Evolutionary conservation across 73 alveolate genomes (phyloP), one percentile per base, ranked within the genome.

Genomic region (Paraurostyla sp.): DNA sequence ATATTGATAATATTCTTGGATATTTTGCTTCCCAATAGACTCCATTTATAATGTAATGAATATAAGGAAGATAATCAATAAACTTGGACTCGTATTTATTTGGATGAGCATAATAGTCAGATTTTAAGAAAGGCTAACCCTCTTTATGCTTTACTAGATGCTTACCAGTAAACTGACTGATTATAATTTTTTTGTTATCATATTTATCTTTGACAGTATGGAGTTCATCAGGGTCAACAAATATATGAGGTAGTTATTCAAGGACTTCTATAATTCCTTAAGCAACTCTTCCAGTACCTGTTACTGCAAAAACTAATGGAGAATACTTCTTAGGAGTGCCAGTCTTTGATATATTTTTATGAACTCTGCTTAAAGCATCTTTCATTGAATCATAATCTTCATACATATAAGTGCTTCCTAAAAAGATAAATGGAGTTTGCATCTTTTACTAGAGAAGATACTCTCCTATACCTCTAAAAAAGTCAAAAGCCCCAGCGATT

Each of bases 231-330:
- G 99, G 97, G 27, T 82, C 94, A 23, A 96, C 93, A 13, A 59
- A 43, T 25, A 84, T 91, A 75, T 94, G 94, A 25, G 97, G 99
- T 2, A 96, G 92, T 41, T 87, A 81, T 50, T 81, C 93, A 1
- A 96, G 63, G 0, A 93, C 95, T 59, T 94, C 98, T 83, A 90
- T 48, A 23, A 97, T 94, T 27, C 98, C 99, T 46, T 92, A 80
- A 38, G 98, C 97, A 43, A 97, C 96, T 36, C 97, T 81, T 27
- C 99, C 99, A 22, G 93, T 76, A 0, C 98, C 96, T 0, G 97
- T 83, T 18, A 96, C 97, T 23, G 96, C 98, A 76, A 94, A 88
- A 9, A 96, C 94, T 35, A 92, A 29, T 15, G 99, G 99, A 54
- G 90, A 87, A 23, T 86, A 56, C 41, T 71, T 90, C 36, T 81